Evolutionary conservation across 768 basidiomycete species (phyloP), one percentile per base, ranked within the genome.

Genomic region (Phanerodontia chrysosporium): DNA sequence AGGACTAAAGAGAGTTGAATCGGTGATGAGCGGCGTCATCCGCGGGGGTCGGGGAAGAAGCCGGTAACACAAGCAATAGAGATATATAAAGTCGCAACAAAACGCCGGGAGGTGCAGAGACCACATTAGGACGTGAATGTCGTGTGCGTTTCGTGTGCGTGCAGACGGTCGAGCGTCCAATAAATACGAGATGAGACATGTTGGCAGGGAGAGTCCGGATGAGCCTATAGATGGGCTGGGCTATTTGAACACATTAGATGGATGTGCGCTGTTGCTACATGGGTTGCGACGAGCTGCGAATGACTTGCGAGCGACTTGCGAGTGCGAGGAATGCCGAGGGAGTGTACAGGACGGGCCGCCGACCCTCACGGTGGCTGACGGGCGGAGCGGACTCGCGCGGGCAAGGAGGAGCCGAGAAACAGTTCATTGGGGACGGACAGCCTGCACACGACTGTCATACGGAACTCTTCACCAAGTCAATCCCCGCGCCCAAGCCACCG

Each of bases 401-500:
- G 4, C 29, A 13, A 51, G 27, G 28, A n/a, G n/a, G 30, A 3
- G 16, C 29, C 29, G 16, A 48, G 6, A 6, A 24, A 24, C 24
- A 24, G 13, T 28, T 48, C 46, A 10, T 9, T 51, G 14, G 14
- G 28, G 49, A 13, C 30, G 30, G 22, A 12, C 28, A 16, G 25
- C 49, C 5, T n/a, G 30, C 10, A 42, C 39, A 18, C 8, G 13
- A 29, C 13, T n/a, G n/a, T 51, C 39, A 60, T 29, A 51, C 55
- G 22, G 55, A 54, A 36, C 56, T 65, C 59, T 64, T 58, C 35
- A 62, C 56, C 22, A 66, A 45, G 36, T 69, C 68, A 28, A 66
- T 65, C 25, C 66, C 68, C 21, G 68, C 64, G 28, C 64, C 64
- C 21, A 69, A 57, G 1, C 61, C 55, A 32, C 59, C 54, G 2